Evolutionary conservation across 257 asterid species (phyloP), one percentile per base, ranked within the genome.

Genomic region (Gentiana macrophylla): DNA sequence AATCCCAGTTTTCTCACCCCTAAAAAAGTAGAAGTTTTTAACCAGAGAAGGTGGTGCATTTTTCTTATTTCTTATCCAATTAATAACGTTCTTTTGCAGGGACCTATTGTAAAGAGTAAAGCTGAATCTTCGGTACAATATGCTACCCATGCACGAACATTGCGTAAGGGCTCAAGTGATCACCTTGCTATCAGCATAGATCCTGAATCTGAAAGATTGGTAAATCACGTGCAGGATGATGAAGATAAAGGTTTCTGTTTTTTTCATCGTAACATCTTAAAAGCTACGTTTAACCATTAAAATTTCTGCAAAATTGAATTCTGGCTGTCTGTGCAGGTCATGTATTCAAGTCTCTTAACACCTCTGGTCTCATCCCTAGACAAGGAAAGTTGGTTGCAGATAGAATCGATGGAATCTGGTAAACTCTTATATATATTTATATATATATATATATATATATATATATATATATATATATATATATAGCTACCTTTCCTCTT

Each of bases 361-460:
- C 88, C 24, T 73, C 97, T 10, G 95, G 97, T 61, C 74, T 92
- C 61, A 65, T 92, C 74, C 98, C 98, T 45, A 82, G 83, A 73
- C 98, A 85, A 74, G 98, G 96, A 61, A 87, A 81, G 79, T 67
- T 72, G 70, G 62, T 77, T 73, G 98, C 97, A 6, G 97, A 91
- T 53, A 76, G 94, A 68, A 62, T 87, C 58, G 98, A 91, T 67
- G 97, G 97, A 69, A 75, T 87, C 63, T 91, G 98, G 98, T 91
- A 81, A 67, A 60, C 35, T 66, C 61, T 66, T 63, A 45, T 47
- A 15, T 15, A 15, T 15, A 15, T 15, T 0, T 15, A 15, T 15
- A 15, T 15, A 15, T 15, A 15, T 15, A 15, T 15, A 15, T 15
- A 15, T 15, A 15, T 15, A 15, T 15, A 15, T 15, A 15, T 15